A percentile compares a stretch with the other conserved stretches of the same genome.
Conservation (phyloP, 2,329 filamentous ascomycete species). For the Graphiopsis chlorocephala region DNA sequence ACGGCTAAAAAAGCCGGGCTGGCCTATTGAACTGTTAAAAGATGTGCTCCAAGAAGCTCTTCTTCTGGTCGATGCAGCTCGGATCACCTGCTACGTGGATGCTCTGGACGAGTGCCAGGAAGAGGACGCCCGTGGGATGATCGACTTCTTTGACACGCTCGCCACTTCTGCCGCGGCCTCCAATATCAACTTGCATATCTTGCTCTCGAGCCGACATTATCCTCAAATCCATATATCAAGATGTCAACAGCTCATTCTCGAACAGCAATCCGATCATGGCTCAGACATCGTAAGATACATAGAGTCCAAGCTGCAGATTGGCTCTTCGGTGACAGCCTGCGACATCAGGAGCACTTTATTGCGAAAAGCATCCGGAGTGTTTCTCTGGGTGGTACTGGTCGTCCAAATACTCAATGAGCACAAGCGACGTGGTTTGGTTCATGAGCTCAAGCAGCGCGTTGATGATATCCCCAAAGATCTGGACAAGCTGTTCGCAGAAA, state of each 20-base stretch:
- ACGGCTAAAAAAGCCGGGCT: conserved; percentile 20
- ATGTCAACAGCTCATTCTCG: neutral
- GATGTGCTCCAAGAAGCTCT: neutral
- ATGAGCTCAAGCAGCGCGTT: neutral
- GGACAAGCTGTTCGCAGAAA: neutral
- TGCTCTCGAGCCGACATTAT: conserved; percentile 9
- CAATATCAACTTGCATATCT: neutral
- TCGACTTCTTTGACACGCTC: neutral
- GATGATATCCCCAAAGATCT: neutral
- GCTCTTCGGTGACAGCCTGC: neutral
- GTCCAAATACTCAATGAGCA: neutral
- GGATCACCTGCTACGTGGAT: neutral
- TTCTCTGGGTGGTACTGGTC: neutral
- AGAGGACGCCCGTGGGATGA: neutral
- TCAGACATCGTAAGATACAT: neutral
- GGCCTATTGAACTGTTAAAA: neutral
- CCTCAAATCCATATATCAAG: neutral
- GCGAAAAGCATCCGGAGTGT: neutral
- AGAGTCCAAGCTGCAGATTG: neutral
- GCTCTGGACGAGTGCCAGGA: conserved; percentile 13
- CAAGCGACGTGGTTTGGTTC: neutral
- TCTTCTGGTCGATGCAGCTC: neutral
- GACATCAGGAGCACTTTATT: neutral
- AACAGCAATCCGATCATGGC: neutral
- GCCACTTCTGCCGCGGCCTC: neutral